phyloP scores from a whole-genome alignment of 2,329 filamentous ascomycete genomes.

The Alternaria tenuissima region DNA sequence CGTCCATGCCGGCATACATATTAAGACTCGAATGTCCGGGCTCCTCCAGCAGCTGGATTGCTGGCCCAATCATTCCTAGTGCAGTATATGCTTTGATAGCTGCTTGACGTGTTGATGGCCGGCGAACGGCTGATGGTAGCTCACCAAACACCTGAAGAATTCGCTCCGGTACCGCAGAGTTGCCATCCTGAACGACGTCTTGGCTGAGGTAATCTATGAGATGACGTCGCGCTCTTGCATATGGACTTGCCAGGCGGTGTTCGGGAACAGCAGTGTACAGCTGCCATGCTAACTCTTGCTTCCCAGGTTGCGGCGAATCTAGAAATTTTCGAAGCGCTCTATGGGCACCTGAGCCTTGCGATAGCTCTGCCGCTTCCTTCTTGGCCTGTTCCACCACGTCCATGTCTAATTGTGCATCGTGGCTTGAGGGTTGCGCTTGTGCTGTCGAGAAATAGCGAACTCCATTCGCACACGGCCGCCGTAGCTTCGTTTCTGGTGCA shows the following conservation, averaged over 20 bases:
- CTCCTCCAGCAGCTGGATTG: slow-evolving; percentile 54
- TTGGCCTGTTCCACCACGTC: slow-evolving; percentile 21
- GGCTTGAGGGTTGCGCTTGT: slow-evolving; percentile 17
- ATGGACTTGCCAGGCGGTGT: not conserved
- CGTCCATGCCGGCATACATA: slow-evolving; percentile 37
- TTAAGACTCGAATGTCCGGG: slow-evolving; percentile 30
- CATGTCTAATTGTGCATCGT: slow-evolving; percentile 16
- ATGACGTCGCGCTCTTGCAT: slow-evolving; percentile 21
- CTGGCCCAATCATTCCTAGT: slow-evolving; percentile 49
- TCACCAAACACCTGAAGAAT: slow-evolving; percentile 57
- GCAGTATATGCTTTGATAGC: slow-evolving; percentile 56
- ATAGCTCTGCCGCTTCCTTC: slow-evolving; percentile 29
- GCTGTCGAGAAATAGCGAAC: slow-evolving; percentile 40
- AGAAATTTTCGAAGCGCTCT: slow-evolving; percentile 32
- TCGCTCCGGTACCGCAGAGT: slow-evolving; percentile 52
- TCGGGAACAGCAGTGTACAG: slow-evolving; percentile 45
- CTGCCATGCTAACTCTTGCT: slow-evolving; percentile 48
- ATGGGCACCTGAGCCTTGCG: slow-evolving; percentile 25
- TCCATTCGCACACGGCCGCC: slow-evolving; percentile 26
- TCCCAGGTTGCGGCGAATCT: slow-evolving; percentile 18
- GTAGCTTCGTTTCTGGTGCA: slow-evolving; percentile 37
- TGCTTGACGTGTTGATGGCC: slow-evolving; percentile 55
- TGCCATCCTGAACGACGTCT: slow-evolving; percentile 29
- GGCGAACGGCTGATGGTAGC: slow-evolving; percentile 50
- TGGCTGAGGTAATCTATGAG: slow-evolving; percentile 43